Percentiles rank a stretch among this genome's conserved stretches.
Evolutionary conservation across 345 rosid genomes (phyloP).

Genomic region (Eutrema japonicum): DNA sequence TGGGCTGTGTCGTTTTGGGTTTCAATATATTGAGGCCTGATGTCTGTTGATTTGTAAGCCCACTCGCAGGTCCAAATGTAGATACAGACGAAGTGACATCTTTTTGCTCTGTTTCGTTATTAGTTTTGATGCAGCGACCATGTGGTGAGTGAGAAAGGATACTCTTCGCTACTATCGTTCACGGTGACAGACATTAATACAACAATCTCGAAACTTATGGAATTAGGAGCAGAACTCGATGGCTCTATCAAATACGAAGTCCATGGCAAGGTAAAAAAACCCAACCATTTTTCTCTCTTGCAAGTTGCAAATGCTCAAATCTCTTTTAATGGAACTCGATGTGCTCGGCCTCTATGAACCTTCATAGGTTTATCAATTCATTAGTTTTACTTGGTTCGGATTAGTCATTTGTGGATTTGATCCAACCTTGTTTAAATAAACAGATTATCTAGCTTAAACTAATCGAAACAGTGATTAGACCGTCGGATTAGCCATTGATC

Average conservation of each 20-base stretch:
- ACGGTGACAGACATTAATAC: slow-evolving; percentile 80
- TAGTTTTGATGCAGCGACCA: slow-evolving; percentile 51
- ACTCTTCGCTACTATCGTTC: slow-evolving; percentile 75
- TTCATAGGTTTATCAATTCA: slow-evolving; percentile 28
- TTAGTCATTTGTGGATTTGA: neutral
- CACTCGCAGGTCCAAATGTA: no score
- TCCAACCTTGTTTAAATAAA: neutral
- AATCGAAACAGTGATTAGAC: no score
- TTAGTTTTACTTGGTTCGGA: neutral
- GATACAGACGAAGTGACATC: no score
- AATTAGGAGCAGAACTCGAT: slow-evolving; percentile 85
- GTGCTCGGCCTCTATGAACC: slow-evolving; percentile 75
- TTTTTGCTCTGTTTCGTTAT: no score
- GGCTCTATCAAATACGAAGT: slow-evolving; percentile 89
- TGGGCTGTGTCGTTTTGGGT: no score
- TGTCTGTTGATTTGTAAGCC: no score
- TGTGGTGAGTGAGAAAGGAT: slow-evolving; percentile 59
- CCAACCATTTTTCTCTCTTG: neutral
- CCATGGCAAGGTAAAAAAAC: slow-evolving; percentile 75
- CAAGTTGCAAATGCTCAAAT: neutral
- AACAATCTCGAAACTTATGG: slow-evolving; percentile 76
- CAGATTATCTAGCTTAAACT: neutral
- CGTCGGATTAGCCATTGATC: no score
- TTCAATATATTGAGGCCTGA: no score
- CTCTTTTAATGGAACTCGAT: neutral